These are phyloP conservation scores for Aquilaria malaccensis DNA, from an alignment of 345 rosid species.

Conservation along the genomic window DNA sequence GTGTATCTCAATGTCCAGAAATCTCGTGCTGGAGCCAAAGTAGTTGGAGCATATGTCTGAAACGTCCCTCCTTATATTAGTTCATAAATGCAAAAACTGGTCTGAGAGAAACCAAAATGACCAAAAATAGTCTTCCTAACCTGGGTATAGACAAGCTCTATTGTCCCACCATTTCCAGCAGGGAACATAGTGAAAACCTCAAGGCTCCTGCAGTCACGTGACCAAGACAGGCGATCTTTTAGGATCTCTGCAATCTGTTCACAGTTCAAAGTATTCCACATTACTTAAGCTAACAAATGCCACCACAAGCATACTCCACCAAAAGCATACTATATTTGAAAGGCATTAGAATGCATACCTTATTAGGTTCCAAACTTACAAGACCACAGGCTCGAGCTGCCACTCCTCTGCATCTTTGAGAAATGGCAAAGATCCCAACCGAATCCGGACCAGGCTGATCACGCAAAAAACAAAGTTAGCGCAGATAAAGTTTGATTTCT, in stretches of 20 bases:
- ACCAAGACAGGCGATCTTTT: constrained; percentile 98
- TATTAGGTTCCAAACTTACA: constrained; percentile 92
- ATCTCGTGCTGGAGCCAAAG: constrained; percentile 97
- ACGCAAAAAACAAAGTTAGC: constrained; percentile 1
- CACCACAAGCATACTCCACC: background rate
- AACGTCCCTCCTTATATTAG: constrained; percentile 12
- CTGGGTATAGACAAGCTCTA: constrained; percentile 94
- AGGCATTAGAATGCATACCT: constrained; percentile 33
- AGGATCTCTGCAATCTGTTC: constrained; percentile 95
- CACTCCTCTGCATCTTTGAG: constrained; percentile 99
- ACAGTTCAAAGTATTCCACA: background rate
- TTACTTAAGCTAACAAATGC: background rate
- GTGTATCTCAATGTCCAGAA: constrained; percentile 98
- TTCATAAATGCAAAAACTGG: background rate
- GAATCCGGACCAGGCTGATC: constrained; percentile 99
- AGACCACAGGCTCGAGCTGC: constrained; percentile 99
- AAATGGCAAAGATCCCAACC: constrained; percentile 99
- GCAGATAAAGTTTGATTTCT: background rate
- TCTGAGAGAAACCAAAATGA: constrained; percentile 4
- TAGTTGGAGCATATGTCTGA: constrained; percentile 94
- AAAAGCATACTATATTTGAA: background rate
- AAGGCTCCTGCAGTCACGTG: constrained; percentile 97
- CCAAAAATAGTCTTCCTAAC: constrained; percentile 20
- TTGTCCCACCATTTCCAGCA: constrained; percentile 90
- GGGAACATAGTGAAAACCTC: constrained; percentile 97